These are phyloP conservation scores for Kokia cookei DNA, from an alignment of 441 rosid species.

Conservation along the genomic window DNA sequence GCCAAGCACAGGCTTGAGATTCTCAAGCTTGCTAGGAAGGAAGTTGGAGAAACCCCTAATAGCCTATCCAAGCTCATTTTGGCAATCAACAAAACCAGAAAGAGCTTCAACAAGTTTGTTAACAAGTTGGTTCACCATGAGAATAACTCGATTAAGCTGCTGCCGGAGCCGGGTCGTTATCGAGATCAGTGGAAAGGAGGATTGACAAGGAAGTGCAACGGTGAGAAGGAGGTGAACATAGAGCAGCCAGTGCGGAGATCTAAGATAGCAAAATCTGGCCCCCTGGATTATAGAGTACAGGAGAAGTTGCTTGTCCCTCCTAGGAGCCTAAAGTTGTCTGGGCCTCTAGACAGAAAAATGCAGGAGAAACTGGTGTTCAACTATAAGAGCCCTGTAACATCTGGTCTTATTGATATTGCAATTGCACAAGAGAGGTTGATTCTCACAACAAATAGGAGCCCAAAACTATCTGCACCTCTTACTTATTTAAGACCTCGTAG, in stretches of 20 bases:
- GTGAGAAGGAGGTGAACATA: constrained; percentile 17
- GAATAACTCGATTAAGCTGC: constrained; percentile 23
- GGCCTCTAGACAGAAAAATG: constrained; percentile 42
- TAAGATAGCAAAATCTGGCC: constrained; percentile 57
- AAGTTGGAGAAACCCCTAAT: constrained; percentile 13
- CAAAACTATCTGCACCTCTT: constrained; percentile 48
- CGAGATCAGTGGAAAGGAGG: constrained; percentile 21
- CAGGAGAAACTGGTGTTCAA: constrained; percentile 36
- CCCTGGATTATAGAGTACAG: constrained; percentile 36
- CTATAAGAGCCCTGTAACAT: constrained; percentile 31
- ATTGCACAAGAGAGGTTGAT: constrained; percentile 19
- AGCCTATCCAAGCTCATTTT: constrained; percentile 36
- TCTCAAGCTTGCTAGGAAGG: constrained; percentile 57
- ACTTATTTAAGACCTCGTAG: constrained; percentile 30
- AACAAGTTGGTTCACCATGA: constrained; percentile 35
- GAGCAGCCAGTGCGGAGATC: constrained; percentile 20
- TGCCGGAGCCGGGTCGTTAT: constrained; percentile 21
- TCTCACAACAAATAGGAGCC: constrained; percentile 24
- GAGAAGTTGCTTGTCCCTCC: constrained; percentile 21
- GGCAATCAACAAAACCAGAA: constrained; percentile 32
- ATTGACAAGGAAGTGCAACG: constrained; percentile 23
- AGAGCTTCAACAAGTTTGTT: constrained; percentile 28
- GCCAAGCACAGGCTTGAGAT: constrained; percentile 77
- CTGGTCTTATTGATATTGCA: constrained; percentile 40
- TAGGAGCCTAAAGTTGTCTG: constrained; percentile 39